Conservation (phyloP, 768 basidiomycete species). For the Mycena metata region DNA sequence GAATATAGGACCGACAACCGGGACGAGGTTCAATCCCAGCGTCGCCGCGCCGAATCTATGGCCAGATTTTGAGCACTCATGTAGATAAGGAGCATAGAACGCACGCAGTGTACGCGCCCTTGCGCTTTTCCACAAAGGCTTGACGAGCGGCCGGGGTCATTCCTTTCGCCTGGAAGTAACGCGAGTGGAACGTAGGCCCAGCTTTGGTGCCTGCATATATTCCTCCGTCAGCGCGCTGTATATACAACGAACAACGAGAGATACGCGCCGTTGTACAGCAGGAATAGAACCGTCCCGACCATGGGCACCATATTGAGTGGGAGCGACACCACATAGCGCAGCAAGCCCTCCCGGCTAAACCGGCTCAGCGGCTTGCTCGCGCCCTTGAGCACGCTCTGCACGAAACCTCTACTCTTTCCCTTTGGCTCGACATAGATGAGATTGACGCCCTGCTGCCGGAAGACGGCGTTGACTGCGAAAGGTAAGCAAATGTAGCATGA, state of each 20-base stretch:
- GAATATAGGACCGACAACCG: conserved; percentile 71
- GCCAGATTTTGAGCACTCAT: background rate
- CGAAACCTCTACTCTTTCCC: conserved; percentile 49
- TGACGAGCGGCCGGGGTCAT: conserved; percentile 58
- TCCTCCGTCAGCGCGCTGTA: background rate
- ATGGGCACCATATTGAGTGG: conserved; percentile 79
- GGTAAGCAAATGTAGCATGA: background rate
- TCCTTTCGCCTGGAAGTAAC: conserved; percentile 80
- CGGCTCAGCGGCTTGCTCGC: conserved; percentile 62
- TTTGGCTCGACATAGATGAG: conserved; percentile 46
- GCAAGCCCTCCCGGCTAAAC: conserved; percentile 59
- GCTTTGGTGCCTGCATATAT: conserved; percentile 51
- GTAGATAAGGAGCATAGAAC: conserved; percentile 38
- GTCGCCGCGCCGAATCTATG: conserved; percentile 71
- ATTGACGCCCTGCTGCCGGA: conserved; percentile 17
- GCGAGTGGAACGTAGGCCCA: conserved; percentile 71
- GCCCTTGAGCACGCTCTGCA: conserved; percentile 62
- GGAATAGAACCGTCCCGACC: conserved; percentile 74
- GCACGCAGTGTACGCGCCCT: conserved; percentile 76
- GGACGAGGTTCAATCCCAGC: conserved; percentile 71
- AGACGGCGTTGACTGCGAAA: conserved; percentile 22
- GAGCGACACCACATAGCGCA: conserved; percentile 72
- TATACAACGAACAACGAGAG: background rate
- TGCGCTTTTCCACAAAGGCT: conserved; percentile 60
- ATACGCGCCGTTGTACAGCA: conserved; percentile 63